Conservation (phyloP, 176 grass and related monocot species). For the Eragrostis curvula region DNA sequence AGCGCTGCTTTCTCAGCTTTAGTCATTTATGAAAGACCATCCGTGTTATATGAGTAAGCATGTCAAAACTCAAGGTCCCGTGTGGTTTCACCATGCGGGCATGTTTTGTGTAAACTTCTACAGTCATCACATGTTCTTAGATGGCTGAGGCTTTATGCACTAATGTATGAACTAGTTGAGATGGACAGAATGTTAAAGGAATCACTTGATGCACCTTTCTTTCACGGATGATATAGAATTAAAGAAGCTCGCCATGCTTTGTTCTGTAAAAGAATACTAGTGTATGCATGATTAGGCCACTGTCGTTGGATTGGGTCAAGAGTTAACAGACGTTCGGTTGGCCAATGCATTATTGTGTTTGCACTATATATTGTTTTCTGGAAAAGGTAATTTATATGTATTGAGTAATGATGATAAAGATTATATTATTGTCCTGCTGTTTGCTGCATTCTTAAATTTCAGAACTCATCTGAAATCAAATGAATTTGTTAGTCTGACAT, state of each 20-base stretch:
- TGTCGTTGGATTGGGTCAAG: neutral
- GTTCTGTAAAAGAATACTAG: neutral
- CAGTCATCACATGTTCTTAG: neutral
- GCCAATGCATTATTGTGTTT: neutral
- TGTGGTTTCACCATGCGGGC: neutral
- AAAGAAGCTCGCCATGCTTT: no score
- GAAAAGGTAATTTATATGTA: neutral
- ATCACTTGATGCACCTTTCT: neutral
- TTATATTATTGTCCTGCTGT: no score
- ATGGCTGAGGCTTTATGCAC: neutral
- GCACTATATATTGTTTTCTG: neutral
- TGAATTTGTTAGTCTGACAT: neutral
- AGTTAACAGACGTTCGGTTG: neutral
- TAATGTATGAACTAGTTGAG: conserved; percentile 10
- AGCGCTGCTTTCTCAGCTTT: neutral
- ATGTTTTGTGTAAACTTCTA: neutral
- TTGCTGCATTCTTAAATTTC: neutral
- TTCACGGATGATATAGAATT: neutral
- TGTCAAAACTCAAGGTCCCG: neutral
- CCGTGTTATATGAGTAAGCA: neutral
- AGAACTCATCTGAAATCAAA: neutral
- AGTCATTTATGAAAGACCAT: conserved; percentile 10
- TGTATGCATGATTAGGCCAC: neutral
- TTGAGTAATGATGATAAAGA: no score
- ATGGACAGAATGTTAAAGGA: neutral